Conservation (phyloP, 2,329 filamentous ascomycete genomes). For the Ophiocordyceps camponoti-rufipedis region DNA sequence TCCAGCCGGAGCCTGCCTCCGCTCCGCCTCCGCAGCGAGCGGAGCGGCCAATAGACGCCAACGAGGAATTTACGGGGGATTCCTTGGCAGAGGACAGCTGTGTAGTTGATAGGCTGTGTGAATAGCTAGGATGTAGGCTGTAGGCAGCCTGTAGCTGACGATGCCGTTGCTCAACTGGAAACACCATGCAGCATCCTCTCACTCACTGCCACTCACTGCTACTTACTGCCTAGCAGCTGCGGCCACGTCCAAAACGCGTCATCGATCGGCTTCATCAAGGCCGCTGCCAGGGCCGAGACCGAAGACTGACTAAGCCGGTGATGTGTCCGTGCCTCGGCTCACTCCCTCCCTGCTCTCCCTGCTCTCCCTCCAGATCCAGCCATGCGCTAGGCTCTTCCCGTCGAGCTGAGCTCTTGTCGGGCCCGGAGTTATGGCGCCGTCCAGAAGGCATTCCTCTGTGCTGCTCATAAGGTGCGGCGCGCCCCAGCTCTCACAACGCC, state of each 20-base stretch:
- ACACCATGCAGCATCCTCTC: too few relatives aligned
- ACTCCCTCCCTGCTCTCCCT: not conserved
- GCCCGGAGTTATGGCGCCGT: not conserved
- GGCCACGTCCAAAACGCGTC: not conserved
- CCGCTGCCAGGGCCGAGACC: not conserved
- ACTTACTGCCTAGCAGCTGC: not conserved
- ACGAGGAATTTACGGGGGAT: too few relatives aligned
- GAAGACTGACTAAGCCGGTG: not conserved
- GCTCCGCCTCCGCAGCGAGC: not conserved
- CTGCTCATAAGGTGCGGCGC: not conserved
- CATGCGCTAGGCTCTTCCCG: not conserved
- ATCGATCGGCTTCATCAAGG: not conserved
- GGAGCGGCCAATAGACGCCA: too few relatives aligned
- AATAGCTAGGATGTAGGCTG: too few relatives aligned
- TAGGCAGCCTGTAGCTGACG: too few relatives aligned
- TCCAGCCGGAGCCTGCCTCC: not conserved
- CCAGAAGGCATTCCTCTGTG: not conserved
- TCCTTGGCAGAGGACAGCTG: too few relatives aligned
- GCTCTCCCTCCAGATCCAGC: not conserved
- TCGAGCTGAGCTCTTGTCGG: not conserved
- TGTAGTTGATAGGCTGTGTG: too few relatives aligned
- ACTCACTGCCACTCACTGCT: not conserved
- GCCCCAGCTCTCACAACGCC: not conserved
- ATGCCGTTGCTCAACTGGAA: too few relatives aligned
- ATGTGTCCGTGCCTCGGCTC: not conserved